Conservation (phyloP, 139 green algal species). For the Raphidocelis subcapitata region DNA sequence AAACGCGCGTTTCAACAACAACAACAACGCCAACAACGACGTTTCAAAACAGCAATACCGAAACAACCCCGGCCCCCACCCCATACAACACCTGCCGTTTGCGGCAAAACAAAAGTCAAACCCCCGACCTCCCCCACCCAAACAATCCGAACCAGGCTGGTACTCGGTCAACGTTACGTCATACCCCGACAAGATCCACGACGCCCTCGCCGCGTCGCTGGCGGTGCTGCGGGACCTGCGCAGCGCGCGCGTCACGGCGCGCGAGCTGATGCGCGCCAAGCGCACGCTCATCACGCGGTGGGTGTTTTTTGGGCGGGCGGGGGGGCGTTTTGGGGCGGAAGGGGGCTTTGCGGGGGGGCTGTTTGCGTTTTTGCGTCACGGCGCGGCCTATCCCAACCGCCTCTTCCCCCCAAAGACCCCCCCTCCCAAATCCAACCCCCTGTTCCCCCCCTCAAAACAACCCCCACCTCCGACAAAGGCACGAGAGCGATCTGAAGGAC, state of each 20-base stretch:
- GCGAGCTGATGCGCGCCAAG: constrained; percentile 64
- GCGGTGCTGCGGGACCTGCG: constrained; percentile 74
- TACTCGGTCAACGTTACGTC: constrained; percentile 92
- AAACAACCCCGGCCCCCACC: no score
- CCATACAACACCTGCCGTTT: no score
- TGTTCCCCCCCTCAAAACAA: no score
- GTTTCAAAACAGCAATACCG: no score
- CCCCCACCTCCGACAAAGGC: no score
- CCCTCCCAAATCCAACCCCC: no score
- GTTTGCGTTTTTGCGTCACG: neutral
- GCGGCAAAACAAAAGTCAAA: no score
- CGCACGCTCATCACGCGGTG: constrained; percentile 28
- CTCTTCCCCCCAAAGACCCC: no score
- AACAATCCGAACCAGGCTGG: constrained; percentile 61
- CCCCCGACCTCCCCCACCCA: neutral
- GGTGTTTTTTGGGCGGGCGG: neutral
- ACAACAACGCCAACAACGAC: no score
- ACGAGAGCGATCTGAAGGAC: constrained; percentile 95
- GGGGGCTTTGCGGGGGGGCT: neutral
- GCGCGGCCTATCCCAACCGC: no score
- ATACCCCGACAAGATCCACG: constrained; percentile 93
- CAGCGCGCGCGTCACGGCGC: constrained; percentile 55
- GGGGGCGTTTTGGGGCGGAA: neutral
- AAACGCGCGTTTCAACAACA: no score
- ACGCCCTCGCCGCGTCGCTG: constrained; percentile 84